Evolutionary conservation across 495 filamentous ascomycete species (phyloP), one percentile per base, ranked within the genome.

Genomic region (Friedmanniomyces simplex): DNA sequence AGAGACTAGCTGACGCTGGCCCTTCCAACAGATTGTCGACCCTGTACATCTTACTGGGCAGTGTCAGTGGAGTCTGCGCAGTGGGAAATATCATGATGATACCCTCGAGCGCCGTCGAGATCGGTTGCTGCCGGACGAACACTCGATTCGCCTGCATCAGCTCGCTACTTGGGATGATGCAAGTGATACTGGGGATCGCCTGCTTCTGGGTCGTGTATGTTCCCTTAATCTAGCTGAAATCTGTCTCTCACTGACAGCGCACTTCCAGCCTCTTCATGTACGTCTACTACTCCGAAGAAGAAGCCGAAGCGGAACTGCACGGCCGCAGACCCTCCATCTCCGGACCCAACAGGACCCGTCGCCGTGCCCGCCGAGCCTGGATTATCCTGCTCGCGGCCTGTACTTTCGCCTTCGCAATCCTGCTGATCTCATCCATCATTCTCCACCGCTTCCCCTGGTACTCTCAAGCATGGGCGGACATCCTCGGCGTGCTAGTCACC

Each of bases 191-290:
- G 3, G 30, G 49, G 5, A 52, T 52, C 32, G 49, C 49, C 13
- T 52, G 49, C 49, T 52, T 52, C 49, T 52, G 49, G 49, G 21
- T 52, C 30, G 49, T 52, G 49, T 26, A 13, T 8, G 25, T 32
- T 7, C 7, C 16, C 10, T 32, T 32, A 32, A 32, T 32, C 28
- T 10, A 43, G 5, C 14, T 16, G 4, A 43, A 3, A 5, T 16
- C 39, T 5, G 14, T n/a, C 39, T 5, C 39, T 20, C 13, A 43
- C 39, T 6, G 5, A 5, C 18, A 20, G 14, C 39, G 5, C 14
- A 5, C 3, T n/a, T 20, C 14, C 39, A 43, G 39, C 13, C 39
- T 43, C 39, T 43, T 43, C 39, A 43, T 43, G 32, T 52, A 52
- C 26, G 49, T 52, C 30, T 52, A 52, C 32, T 52, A 22, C 26